Percentiles rank a stretch among this genome's conserved stretches.
These are phyloP conservation scores for Cercospora berteroae DNA, from an alignment of 2,329 filamentous ascomycete species.

Conservation along the genomic window DNA sequence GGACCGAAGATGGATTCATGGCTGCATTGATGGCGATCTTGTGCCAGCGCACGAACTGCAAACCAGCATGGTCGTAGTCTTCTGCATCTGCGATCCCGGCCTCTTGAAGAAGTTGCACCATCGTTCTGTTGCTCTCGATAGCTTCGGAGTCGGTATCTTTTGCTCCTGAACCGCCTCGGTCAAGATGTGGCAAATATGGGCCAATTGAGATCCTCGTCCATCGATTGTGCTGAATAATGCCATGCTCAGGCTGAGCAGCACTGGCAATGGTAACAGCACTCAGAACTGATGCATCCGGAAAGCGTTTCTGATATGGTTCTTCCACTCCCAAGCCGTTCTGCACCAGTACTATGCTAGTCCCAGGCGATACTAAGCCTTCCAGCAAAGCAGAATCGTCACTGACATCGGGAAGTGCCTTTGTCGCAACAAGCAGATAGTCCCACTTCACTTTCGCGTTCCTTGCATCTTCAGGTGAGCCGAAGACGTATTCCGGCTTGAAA, in stretches of 20 bases:
- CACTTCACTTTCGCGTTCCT: conserved; percentile 47
- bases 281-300: conserved; percentile 60
- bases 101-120: conserved; percentile 57
- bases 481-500: conserved; percentile 63
- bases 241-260: conserved; percentile 63
- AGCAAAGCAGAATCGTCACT: conserved; percentile 62
- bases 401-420: conserved; percentile 67
- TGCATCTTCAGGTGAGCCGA: conserved; percentile 60
- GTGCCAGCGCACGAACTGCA: conserved; percentile 72
- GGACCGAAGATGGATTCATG: conserved; percentile 70
- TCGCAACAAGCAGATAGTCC: conserved; percentile 69
- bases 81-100: conserved; percentile 66
- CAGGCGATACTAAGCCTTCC: conserved; percentile 56
- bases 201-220: conserved; percentile 72
- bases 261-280: conserved; percentile 69
- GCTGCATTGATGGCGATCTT: conserved; percentile 74
- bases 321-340: conserved; percentile 72
- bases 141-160: conserved; percentile 32
- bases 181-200: conserved; percentile 57
- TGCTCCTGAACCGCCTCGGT: conserved; percentile 34
- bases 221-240: conserved; percentile 66
- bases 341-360: conserved; percentile 63
- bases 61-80: conserved; percentile 61
- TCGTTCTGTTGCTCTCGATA: conserved; percentile 44
- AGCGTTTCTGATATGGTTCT: conserved; percentile 61